A percentile compares a stretch with the other conserved stretches of the same genome.
These are phyloP conservation scores for Jacaranda copaia DNA, from an alignment of 257 asterid species.

Conservation along the genomic window DNA sequence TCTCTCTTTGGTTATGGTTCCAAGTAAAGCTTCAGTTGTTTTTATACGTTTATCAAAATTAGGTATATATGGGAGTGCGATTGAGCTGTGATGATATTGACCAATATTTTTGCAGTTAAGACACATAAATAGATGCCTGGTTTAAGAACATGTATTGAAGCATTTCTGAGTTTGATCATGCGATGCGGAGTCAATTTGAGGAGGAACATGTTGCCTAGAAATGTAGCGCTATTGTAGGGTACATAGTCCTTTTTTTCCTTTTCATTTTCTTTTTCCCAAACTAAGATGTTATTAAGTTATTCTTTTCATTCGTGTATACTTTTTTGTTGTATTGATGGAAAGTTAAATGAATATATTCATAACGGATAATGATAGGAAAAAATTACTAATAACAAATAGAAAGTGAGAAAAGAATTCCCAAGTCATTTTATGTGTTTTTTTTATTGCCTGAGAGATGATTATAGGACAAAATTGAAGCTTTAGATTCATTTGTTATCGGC, in stretches of 20 bases:
- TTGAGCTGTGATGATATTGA: conserved; percentile 27
- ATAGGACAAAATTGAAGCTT: conserved; percentile 13
- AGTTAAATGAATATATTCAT: background rate
- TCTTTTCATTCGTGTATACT: background rate
- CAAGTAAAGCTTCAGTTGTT: background rate
- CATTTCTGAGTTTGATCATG: conserved; percentile 6
- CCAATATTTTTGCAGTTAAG: background rate
- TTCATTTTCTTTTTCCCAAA: background rate
- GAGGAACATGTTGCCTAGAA: background rate
- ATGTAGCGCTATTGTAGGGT: conserved; percentile 3
- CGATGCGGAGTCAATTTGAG: background rate
- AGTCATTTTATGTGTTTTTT: background rate
- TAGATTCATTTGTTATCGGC: background rate
- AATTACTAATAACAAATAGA: background rate
- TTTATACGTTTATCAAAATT: background rate
- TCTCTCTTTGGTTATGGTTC: background rate
- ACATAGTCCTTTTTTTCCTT: too few species aligned
- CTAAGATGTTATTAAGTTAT: background rate
- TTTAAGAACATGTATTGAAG: background rate
- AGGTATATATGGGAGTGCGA: conserved; percentile 7
- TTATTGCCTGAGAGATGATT: background rate
- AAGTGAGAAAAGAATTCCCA: conserved; percentile 6
- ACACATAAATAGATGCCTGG: background rate
- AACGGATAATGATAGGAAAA: background rate
- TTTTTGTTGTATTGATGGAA: background rate